Evolutionary conservation across 495 filamentous ascomycete species (phyloP), one percentile per base, ranked within the genome.

Genomic region (Aspergillus conjunctus): DNA sequence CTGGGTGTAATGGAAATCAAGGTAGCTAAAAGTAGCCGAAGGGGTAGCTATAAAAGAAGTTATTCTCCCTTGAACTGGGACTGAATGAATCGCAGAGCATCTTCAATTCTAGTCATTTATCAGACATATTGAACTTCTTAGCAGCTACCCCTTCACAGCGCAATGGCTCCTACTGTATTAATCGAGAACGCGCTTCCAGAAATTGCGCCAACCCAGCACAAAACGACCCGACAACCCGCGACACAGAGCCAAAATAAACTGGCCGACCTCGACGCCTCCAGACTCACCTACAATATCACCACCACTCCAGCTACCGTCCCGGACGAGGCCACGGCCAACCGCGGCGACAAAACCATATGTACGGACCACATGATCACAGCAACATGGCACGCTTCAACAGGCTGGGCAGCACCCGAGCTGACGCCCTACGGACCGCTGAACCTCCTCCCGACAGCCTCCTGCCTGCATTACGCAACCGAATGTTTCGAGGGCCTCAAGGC

Each of bases 351-450:
- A 22, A 56, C 60, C 20, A 44, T 51, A 18, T 54, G 51, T 31
- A 64, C 57, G 37, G 91, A 94, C 67, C 89, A 94, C 76, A 92
- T 92, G 89, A 79, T 93, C 51, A 85, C 82, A 18, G 84, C 72
- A n/a, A 65, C 67, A 39, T 94, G 91, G 90, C 82, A 79, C n/a
- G 66, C 68, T 8, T 62, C 70, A 18, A 64, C 61, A 5, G 91
- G 91, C 62, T 95, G 91, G 91, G 68, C 71, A 8, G 77, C 80
- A 1, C 91, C 91, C 9, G 78, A 87, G 48, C 76, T 95, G 34
- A 81, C 80, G 58, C 88, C 91, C 9, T 91, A 89, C 73, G 87
- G 88, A n/a, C 85, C 89, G 5, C 70, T 95, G 12, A 73, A 77
- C 41, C 80, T 95, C 63, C 85, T 87, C 77, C 91, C 91, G 11